These are phyloP conservation scores for Tetracladium marchalianum DNA, from an alignment of 495 filamentous ascomycete species.

Conservation along the genomic window DNA sequence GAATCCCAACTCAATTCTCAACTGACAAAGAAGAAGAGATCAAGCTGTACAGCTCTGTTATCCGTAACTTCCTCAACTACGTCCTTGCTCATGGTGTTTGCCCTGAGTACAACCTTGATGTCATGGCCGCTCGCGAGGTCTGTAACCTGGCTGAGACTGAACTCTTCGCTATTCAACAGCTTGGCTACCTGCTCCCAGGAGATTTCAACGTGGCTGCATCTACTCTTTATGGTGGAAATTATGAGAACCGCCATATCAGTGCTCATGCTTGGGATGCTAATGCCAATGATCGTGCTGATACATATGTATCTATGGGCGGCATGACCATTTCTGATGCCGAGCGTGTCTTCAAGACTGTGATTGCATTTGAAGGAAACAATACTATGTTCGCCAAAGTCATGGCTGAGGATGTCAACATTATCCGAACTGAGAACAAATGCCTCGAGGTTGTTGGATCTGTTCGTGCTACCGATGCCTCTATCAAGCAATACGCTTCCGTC, in stretches of 20 bases:
- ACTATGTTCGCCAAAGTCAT: constrained; percentile 15
- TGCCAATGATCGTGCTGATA: constrained; percentile 7
- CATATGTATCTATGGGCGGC: constrained; percentile 6
- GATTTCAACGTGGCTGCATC: constrained; percentile 47
- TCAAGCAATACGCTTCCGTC: constrained; percentile 8
- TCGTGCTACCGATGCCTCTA: not conserved
- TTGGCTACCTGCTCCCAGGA: constrained; percentile 46
- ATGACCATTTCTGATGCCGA: constrained; percentile 12
- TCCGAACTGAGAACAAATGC: not conserved
- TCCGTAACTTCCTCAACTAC: constrained; percentile 86
- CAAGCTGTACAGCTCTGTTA: constrained; percentile 43
- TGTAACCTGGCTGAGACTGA: constrained; percentile 63
- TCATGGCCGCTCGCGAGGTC: constrained; percentile 53
- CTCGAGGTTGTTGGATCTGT: constrained; percentile 13
- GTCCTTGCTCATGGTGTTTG: constrained; percentile 76
- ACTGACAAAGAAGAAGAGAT: constrained; percentile 36
- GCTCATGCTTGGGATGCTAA: constrained; percentile 20
- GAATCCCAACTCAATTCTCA: constrained; percentile 29
- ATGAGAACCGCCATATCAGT: constrained; percentile 8
- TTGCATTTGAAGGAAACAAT: constrained; percentile 26
- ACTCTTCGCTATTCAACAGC: constrained; percentile 41
- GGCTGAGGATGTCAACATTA: not conserved
- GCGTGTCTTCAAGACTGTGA: constrained; percentile 28
- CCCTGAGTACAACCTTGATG: constrained; percentile 60
- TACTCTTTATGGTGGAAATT: constrained; percentile 26